A percentile compares a stretch with the other conserved stretches of the same genome.
These are phyloP conservation scores for Epithemia pelagica DNA, from an alignment of 108 stramenopile genomes.

Conservation along the genomic window DNA sequence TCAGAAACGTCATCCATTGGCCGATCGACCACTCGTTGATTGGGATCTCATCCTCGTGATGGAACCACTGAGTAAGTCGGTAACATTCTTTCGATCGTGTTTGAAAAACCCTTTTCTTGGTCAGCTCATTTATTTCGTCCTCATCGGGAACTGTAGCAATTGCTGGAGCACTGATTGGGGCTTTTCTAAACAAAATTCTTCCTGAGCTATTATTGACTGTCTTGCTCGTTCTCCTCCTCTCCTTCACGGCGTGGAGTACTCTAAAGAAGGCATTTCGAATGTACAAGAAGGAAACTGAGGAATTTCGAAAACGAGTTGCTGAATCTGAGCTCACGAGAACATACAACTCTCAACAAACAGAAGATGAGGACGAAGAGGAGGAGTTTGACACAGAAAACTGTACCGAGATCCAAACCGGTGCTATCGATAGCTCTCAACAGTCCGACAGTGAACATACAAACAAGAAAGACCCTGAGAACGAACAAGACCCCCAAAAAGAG, in stretches of 20 bases:
- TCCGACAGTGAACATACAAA: conserved; percentile 2
- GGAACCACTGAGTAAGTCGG: conserved; percentile 75
- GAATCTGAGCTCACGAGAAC: conserved; percentile 36
- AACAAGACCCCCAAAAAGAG: neutral
- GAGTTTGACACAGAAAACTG: conserved; percentile 23
- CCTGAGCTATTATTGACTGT: conserved; percentile 52
- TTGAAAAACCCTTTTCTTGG: too few relatives aligned
- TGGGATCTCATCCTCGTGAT: conserved; percentile 96
- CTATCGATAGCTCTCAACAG: neutral
- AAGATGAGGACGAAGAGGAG: conserved; percentile 11
- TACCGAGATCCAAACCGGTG: conserved; percentile 16
- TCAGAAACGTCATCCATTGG: conserved; percentile 58
- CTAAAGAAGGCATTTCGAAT: conserved; percentile 71
- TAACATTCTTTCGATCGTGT: too few relatives aligned
- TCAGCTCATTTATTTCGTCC: too few relatives aligned
- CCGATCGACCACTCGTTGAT: conserved; percentile 88
- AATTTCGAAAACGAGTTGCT: conserved; percentile 16
- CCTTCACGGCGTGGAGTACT: conserved; percentile 57
- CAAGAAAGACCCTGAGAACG: conserved; percentile 5
- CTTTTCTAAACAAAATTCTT: conserved; percentile 76
- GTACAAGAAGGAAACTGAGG: conserved; percentile 31
- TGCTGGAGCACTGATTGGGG: conserved; percentile 87
- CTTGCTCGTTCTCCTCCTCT: conserved; percentile 60
- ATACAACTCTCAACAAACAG: conserved; percentile 4
- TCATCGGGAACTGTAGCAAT: conserved; percentile 43